Percentiles rank a stretch among this genome's conserved stretches.
phyloP scores from a whole-genome alignment of 768 basidiomycete genomes.

The Pleurotus sapidus region DNA sequence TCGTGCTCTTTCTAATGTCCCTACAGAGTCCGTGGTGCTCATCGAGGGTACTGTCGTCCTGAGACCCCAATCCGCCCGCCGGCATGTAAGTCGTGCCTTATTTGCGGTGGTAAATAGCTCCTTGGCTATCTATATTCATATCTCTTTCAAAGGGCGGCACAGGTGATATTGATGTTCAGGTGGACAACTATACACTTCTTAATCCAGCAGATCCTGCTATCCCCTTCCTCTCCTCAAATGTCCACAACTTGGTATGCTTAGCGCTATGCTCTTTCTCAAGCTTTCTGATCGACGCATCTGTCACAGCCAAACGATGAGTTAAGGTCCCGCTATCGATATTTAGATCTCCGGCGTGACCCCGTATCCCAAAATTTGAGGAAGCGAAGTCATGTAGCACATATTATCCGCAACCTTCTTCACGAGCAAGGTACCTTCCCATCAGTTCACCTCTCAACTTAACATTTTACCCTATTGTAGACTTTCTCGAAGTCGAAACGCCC shows the following conservation, averaged over 20 bases:
- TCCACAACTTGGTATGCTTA: slow-evolving; percentile 65
- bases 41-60: slow-evolving; percentile 70
- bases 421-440: slow-evolving; percentile 51
- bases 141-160: slow-evolving; percentile 44
- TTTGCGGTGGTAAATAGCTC: slow-evolving; percentile 2
- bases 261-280: slow-evolving; percentile 13
- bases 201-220: slow-evolving; percentile 71
- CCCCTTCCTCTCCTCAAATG: slow-evolving; percentile 85
- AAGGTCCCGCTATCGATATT: slow-evolving; percentile 80
- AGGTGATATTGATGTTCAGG: slow-evolving; percentile 79
- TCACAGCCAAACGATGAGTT: slow-evolving; percentile 65
- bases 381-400: slow-evolving; percentile 78
- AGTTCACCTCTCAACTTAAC: slow-evolving; percentile 9
- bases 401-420: slow-evolving; percentile 70
- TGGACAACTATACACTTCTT: slow-evolving; percentile 67
- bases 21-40: slow-evolving; percentile 76
- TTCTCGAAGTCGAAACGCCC: slow-evolving; percentile 93
- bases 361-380: slow-evolving; percentile 79
- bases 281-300: slow-evolving; percentile 5
- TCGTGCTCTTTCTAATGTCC: slow-evolving; percentile 53
- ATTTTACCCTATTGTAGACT: slow-evolving; percentile 47
- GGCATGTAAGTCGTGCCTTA: slow-evolving; percentile 43
- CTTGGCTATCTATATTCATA: neutral
- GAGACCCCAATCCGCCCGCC: slow-evolving; percentile 61
- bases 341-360: slow-evolving; percentile 79